Evolutionary conservation across 2,329 filamentous ascomycete genomes (phyloP), one percentile per base, ranked within the genome.

Genomic region (Aspergillus sp.): DNA sequence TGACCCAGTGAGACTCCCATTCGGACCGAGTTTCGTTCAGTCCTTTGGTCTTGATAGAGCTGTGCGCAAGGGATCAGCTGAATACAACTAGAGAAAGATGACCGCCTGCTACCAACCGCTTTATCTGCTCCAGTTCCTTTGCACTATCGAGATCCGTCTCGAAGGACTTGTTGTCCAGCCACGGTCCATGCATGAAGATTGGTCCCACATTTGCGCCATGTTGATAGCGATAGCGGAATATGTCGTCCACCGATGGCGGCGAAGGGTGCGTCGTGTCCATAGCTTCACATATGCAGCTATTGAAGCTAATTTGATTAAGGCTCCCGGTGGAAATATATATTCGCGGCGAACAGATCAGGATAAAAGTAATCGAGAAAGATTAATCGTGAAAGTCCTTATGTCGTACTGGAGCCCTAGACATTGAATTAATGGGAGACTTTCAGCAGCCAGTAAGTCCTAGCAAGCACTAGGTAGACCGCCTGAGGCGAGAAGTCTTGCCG

Each of bases 121-220:
- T 75, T 2, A 81, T 77, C 47, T 79, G 78, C 55, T 77, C 79
- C 11, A 84, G 68, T 61, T 85, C 83, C 54, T 75, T 79, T 16
- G 66, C 65, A 5, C 73, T 74, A 38, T 64, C 58, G 7, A 72
- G 65, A 11, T 68, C 68, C 1, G 71, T 64, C 2, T 75, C 73
- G 57, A 80, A 84, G 64, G 81, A 77, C 50, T 71, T 76, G 2
- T 70, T 76, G 3, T 34, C 48, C n/a, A 85, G 73, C 82, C 82
- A 85, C 64, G 77, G 75, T 61, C 85, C 83, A 4, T 84, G 75
- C n/a, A 84, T 77, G 64, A 83, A 86, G 43, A 84, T 73, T 9
- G 78, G 78, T 38, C 83, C 82, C 2, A 86, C 71, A 53, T 85
- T 86, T 1, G 76, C 77, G 6, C 81, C 83, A 62, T 84, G 80